Evolutionary conservation across 805 yeast species (phyloP), one percentile per base, ranked within the genome.

Genomic region (Cyberlindnera petersonii): DNA sequence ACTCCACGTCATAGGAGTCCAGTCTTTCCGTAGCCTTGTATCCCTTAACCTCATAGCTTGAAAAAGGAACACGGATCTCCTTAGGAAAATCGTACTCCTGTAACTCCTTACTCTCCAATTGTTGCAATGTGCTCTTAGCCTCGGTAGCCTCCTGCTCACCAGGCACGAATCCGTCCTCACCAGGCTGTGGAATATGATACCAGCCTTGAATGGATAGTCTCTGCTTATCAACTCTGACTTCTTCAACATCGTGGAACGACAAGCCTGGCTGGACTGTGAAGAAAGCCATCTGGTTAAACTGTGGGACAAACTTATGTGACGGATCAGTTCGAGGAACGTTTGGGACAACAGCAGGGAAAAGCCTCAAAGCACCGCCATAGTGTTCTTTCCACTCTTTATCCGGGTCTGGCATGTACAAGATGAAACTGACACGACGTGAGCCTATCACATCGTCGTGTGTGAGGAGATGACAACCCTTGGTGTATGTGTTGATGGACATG

Each of bases 371-470:
- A 19, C 99, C 99, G 24, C 99, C 99, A 66, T 88, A 89, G 48
- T 81, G 83, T 2, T 87, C 78, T 50, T 89, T 80, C 98, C 98
- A 93, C 1, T 65, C 65, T 43, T 79, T 79, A 46, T 86, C 93
- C 2, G 98, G 97, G 31, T 89, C 96, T 0, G 97, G 95, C 59
- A 93, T 65, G 59, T 93, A 93, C 36, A 94, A 67, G 47, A 94
- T 94, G 56, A 89, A 93, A 51, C 96, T 85, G 22, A 93, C 89
- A 42, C 97, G 70, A 58, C 99, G 71, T 2, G 96, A 81, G 1
- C 98, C 98, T 58, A 93, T 93, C 23, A 93, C 98, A 60, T 93
- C 99, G 63, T 93, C 99, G 59, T 93, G 99, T 4, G 95, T 87
- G 46, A 93, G 68, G 41, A 93, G 67, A 63, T 93, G 99, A 56